Evolutionary conservation across 148 eudicot species (phyloP), one percentile per base, ranked within the genome.

Genomic region (Vaccinium myrtillus): DNA sequence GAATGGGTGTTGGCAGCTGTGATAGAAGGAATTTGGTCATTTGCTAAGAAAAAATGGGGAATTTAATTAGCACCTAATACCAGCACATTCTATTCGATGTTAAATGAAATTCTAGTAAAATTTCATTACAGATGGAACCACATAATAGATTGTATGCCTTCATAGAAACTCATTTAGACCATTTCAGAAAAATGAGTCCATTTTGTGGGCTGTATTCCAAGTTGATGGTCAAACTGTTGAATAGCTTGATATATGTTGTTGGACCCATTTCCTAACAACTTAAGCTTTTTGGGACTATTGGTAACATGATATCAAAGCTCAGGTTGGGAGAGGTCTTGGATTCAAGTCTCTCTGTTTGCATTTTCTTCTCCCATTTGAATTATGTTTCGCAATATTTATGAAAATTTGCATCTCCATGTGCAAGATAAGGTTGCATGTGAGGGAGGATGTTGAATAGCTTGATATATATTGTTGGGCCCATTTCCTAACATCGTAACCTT

Each of bases 1-100:
- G 90, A 81, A 87, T 79, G 96, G 85, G 83, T 70, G 84, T 92
- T 94, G 76, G 81, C 78, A 81, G 93, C 99, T 97, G 92, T 11
- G 43, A 77, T 30, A 80, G 59, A 53, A 25, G 21, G 9, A 49
- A 78, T 39, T 14, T 19, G 39, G 53, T 48, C 46, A 63, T 48
- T 67, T 32, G 54, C 25, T 12, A 30, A 82, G 16, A 46, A 49
- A 49, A 46, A 65, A 25, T 25, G 43, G 11, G 51, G 59, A 2
- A 25, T 81, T 81, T 61, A 59, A 70, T 51, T 51, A 27, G 77
- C 49, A 51, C 49, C 30, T 15, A 5, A 19, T 39, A 55, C 9
- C 50, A 3, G 11, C 67, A 27, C 36, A 27, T 55, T 54, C 81
- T 55, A 78, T 30, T 54, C 21, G 19, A 32, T 10, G 21, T 77